Evolutionary conservation across 768 basidiomycete species (phyloP).

Genomic region (Astraeus odoratus): DNA sequence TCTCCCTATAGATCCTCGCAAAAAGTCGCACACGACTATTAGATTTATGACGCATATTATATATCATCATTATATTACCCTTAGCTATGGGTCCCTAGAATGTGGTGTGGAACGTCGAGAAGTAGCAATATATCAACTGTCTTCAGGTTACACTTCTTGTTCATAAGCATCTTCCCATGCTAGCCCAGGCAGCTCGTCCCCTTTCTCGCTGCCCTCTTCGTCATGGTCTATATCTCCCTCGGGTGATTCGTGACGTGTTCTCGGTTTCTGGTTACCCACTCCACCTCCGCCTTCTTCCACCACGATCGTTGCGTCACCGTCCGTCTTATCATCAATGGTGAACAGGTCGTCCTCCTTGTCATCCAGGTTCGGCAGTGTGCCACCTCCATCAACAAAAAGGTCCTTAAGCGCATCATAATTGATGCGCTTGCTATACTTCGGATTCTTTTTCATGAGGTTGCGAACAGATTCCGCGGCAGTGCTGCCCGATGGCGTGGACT

Average conservation of each 20-base stretch:
- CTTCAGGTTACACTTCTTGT: conserved; percentile 49
- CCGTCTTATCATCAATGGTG: conserved; percentile 44
- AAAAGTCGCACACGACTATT: conserved; percentile 19
- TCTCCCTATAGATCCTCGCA: conserved; percentile 15
- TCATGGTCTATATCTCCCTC: conserved; percentile 1
- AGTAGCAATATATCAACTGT: background rate
- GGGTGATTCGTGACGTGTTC: conserved; percentile 14
- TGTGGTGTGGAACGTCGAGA: no score
- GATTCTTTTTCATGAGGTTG: conserved; percentile 71
- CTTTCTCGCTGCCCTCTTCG: conserved; percentile 14
- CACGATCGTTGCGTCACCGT: conserved; percentile 32
- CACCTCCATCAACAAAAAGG: conserved; percentile 50
- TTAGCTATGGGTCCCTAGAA: background rate
- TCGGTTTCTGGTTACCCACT: conserved; percentile 25
- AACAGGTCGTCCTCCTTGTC: conserved; percentile 47
- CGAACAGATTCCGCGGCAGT: conserved; percentile 30
- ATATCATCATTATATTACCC: background rate
- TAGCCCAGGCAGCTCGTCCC: conserved; percentile 29
- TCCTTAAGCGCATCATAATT: conserved; percentile 87
- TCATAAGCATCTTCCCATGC: conserved; percentile 56
- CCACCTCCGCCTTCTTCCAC: conserved; percentile 36
- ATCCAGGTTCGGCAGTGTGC: conserved; percentile 24
- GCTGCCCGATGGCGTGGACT: conserved; percentile 44
- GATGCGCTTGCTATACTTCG: conserved; percentile 86
- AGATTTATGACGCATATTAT: conserved; percentile 15